Evolutionary conservation across 1,284 basidiomycete genomes (phyloP).

Genomic region (Marasmius oreades): DNA sequence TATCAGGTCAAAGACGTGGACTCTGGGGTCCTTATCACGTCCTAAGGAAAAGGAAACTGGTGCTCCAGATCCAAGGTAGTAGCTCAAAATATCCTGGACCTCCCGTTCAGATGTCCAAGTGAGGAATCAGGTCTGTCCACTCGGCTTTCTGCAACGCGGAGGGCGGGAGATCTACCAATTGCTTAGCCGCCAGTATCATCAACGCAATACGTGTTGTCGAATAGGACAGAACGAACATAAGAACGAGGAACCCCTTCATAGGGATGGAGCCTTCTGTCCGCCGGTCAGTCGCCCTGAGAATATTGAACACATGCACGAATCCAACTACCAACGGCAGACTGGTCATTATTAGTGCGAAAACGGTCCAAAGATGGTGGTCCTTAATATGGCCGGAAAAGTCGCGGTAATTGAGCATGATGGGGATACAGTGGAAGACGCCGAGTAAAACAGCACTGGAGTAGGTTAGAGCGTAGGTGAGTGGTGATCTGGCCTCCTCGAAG

Average conservation of each 20-base stretch:
- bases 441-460: neutral
- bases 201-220: neutral
- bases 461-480: neutral
- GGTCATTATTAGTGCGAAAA: neutral
- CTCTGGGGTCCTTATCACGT: too few relatives aligned
- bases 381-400: neutral
- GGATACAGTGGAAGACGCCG: neutral
- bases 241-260: neutral
- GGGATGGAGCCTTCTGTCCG: neutral
- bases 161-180: neutral
- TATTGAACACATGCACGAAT: neutral
- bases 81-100: too few relatives aligned
- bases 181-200: neutral
- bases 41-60: too few relatives aligned
- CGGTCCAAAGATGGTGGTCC: neutral
- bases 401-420: neutral
- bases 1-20: too few relatives aligned
- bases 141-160: neutral
- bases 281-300: neutral
- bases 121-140: neutral
- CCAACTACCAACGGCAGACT: neutral
- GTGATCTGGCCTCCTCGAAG: neutral
- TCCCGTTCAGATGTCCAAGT: too few relatives aligned
- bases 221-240: neutral
- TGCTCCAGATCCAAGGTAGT: too few relatives aligned